A percentile compares a stretch with the other conserved stretches of the same genome.
phyloP scores from a whole-genome alignment of 352 stramenopile species.

The Phytopythium vexans region DNA sequence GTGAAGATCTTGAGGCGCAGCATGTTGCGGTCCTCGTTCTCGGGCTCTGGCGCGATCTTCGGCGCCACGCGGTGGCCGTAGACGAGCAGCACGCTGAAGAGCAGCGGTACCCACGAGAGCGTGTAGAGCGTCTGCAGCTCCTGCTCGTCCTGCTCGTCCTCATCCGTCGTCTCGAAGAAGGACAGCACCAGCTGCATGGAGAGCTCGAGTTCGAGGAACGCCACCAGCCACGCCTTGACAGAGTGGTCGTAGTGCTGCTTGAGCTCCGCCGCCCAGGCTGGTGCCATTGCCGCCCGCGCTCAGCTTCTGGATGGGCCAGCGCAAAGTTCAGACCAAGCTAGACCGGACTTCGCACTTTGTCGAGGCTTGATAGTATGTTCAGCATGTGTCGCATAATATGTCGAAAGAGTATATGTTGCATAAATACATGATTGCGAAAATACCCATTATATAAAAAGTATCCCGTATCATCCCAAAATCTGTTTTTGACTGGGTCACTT shows the following conservation, averaged over 20 bases:
- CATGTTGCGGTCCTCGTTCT: conserved; percentile 68
- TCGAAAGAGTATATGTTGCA: not conserved
- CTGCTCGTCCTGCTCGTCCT: conserved; percentile 45
- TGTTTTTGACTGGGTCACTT: too few relatives aligned
- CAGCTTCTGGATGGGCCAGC: not conserved
- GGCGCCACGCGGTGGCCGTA: conserved; percentile 48
- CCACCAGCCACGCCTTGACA: conserved; percentile 59
- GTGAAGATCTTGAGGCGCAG: conserved; percentile 65
- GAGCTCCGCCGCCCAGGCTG: conserved; percentile 13
- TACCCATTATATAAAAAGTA: too few relatives aligned
- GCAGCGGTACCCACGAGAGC: conserved; percentile 54
- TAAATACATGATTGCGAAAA: not conserved
- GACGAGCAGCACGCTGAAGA: conserved; percentile 38
- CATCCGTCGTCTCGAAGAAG: conserved; percentile 67
- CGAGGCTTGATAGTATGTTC: not conserved
- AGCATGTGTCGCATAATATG: not conserved
- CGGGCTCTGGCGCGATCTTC: conserved; percentile 37
- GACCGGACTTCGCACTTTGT: conserved; percentile 1
- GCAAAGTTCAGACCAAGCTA: not conserved
- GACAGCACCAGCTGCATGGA: conserved; percentile 64
- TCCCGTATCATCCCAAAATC: too few relatives aligned
- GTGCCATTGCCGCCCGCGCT: not conserved
- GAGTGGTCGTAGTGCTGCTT: conserved; percentile 45
- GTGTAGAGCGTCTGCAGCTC: conserved; percentile 71
- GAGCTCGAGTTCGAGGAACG: conserved; percentile 65